A percentile compares a stretch with the other conserved stretches of the same genome.
phyloP scores from a whole-genome alignment of 192 early-diverging fungal genomes.

The Entrophospora sp. region DNA sequence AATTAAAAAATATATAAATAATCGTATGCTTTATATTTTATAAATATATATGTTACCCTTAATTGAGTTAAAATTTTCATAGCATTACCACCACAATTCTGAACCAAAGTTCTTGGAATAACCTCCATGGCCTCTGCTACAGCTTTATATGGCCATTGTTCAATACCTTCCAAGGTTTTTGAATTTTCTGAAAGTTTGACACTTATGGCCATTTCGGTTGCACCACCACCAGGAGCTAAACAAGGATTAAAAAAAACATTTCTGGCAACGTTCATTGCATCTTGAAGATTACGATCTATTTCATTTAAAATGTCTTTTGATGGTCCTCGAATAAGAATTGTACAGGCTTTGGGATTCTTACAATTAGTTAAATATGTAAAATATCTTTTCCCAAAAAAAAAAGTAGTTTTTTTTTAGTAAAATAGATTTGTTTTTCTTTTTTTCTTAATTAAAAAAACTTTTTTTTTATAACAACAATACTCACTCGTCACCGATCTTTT shows the following conservation, averaged over 20 bases:
- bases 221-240: conserved; percentile 93
- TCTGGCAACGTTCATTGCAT: conserved; percentile 97
- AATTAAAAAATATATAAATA: not conserved
- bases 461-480: too few relatives aligned
- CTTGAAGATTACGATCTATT: conserved; percentile 97
- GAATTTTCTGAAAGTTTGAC: conserved; percentile 85
- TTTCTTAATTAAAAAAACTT: too few relatives aligned
- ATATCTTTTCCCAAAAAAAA: conserved; percentile 45
- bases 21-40: not conserved
- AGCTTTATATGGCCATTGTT: conserved; percentile 96
- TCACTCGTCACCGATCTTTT: conserved; percentile 97
- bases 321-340: conserved; percentile 93
- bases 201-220: conserved; percentile 93
- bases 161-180: conserved; percentile 79
- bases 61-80: conserved; percentile 92
- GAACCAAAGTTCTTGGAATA: conserved; percentile 95
- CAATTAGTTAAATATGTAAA: conserved; percentile 94
- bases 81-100: conserved; percentile 99
- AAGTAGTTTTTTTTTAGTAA: not conserved
- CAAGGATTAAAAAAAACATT: conserved; percentile 96
- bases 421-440: too few relatives aligned
- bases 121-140: conserved; percentile 95
- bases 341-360: conserved; percentile 96
- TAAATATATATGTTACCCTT: conserved; percentile 35
- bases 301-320: conserved; percentile 97